phyloP scores from a whole-genome alignment of 805 yeast genomes.

The Peterozyma toletana region DNA sequence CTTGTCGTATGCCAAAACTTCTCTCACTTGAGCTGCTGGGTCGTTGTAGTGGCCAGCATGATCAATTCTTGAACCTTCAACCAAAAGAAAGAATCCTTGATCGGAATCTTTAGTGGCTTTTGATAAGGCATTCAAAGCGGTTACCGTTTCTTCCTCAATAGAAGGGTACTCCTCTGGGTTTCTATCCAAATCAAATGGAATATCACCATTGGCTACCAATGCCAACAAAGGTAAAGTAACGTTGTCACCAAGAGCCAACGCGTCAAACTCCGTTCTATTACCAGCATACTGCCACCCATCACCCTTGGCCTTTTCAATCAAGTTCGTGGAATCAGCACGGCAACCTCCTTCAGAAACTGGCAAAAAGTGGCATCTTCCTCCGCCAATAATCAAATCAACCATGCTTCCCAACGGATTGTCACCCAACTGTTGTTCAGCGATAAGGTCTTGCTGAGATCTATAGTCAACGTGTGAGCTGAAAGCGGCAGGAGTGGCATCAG shows the following conservation, averaged over 20 bases:
- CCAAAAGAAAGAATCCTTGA: slow-evolving; percentile 76
- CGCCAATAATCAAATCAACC: slow-evolving; percentile 85
- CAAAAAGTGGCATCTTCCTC: slow-evolving; percentile 81
- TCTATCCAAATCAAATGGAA: slow-evolving; percentile 83
- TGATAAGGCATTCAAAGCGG: slow-evolving; percentile 64
- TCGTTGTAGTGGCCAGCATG: slow-evolving; percentile 95
- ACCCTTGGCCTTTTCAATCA: slow-evolving; percentile 53
- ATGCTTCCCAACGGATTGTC: slow-evolving; percentile 68
- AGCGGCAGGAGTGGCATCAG: slow-evolving; percentile 95
- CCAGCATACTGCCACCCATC: slow-evolving; percentile 64
- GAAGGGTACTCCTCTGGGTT: slow-evolving; percentile 58
- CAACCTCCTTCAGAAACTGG: slow-evolving; percentile 55
- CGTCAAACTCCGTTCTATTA: slow-evolving; percentile 52
- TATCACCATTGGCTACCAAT: slow-evolving; percentile 66
- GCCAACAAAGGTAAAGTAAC: slow-evolving; percentile 74
- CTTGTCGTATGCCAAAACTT: slow-evolving; percentile 79
- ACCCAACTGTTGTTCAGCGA: slow-evolving; percentile 85
- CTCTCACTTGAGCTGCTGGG: slow-evolving; percentile 91
- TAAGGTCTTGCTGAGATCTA: slow-evolving; percentile 74
- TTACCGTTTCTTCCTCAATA: slow-evolving; percentile 66
- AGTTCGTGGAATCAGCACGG: slow-evolving; percentile 62
- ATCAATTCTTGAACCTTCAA: slow-evolving; percentile 92
- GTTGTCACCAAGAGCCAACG: slow-evolving; percentile 46
- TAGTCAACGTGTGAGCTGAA: slow-evolving; percentile 74
- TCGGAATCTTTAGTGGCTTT: slow-evolving; percentile 67